Percentiles rank a stretch among this genome's conserved stretches.
These are phyloP conservation scores for Beta lomatogona DNA, from an alignment of 179 eudicot species.

Conservation along the genomic window DNA sequence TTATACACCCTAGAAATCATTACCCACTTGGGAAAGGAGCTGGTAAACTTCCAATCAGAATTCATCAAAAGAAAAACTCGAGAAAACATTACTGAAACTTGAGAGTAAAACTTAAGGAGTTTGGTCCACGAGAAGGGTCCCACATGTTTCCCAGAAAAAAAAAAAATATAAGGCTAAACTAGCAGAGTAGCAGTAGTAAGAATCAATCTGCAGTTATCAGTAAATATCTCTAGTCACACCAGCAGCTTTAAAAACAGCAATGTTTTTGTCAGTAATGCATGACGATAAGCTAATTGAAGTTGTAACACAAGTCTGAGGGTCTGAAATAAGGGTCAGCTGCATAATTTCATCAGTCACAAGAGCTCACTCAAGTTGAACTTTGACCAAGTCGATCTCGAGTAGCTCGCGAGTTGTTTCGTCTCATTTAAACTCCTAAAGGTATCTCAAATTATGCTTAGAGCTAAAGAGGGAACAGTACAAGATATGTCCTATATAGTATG, in stretches of 20 bases:
- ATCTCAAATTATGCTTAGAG: background rate
- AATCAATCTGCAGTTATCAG: slow-evolving; percentile 1
- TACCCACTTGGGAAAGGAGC: slow-evolving; percentile 24
- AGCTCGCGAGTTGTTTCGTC: no score
- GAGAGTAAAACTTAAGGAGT: background rate
- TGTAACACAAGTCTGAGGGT: background rate
- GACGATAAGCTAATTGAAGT: background rate
- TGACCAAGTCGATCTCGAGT: no score
- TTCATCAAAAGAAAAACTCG: background rate
- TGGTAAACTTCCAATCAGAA: slow-evolving; percentile 23
- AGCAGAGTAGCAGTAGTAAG: no score
- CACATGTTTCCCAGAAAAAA: background rate
- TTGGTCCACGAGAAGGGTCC: background rate
- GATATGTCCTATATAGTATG: background rate
- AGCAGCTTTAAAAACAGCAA: background rate
- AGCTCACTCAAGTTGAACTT: background rate
- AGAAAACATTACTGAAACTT: background rate
- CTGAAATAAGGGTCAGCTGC: background rate
- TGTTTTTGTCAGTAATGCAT: slow-evolving; percentile 17
- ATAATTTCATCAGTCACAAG: background rate
- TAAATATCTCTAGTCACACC: slow-evolving; percentile 11
- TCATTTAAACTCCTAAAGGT: no score
- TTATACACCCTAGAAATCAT: slow-evolving; percentile 23
- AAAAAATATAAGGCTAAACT: background rate
- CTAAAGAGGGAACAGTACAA: background rate